These are phyloP conservation scores for Pyrenochaeta sp. DNA, from an alignment of 2,329 filamentous ascomycete species.

Conservation along the genomic window DNA sequence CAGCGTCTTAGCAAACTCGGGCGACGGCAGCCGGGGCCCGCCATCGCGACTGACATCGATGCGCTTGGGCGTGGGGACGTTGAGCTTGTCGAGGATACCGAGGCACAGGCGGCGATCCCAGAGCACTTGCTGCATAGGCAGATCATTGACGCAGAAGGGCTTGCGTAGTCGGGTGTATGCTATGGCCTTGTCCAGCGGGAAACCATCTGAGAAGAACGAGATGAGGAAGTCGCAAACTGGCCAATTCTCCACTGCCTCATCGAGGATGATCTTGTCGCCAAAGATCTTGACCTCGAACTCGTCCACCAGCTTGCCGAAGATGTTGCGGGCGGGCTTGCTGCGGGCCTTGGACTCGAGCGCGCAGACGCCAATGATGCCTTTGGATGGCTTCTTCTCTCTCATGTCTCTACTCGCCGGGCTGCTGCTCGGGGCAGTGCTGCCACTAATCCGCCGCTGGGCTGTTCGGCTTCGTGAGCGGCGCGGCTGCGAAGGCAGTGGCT, in stretches of 20 bases:
- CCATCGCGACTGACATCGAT: slow-evolving; percentile 94
- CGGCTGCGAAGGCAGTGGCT: slow-evolving; percentile 18
- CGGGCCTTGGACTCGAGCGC: slow-evolving; percentile 94
- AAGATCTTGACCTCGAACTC: slow-evolving; percentile 98
- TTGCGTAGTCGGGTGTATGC: slow-evolving; percentile 92
- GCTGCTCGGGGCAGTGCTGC: slow-evolving; percentile 82
- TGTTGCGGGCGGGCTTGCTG: slow-evolving; percentile 96
- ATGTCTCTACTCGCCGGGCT: slow-evolving; percentile 73
- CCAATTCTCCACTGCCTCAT: slow-evolving; percentile 97
- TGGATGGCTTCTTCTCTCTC: slow-evolving; percentile 61
- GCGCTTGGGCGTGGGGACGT: slow-evolving; percentile 86
- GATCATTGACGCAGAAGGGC: slow-evolving; percentile 96
- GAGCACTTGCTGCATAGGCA: slow-evolving; percentile 95
- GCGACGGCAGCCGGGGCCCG: slow-evolving; percentile 78
- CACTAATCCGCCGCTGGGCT: slow-evolving; percentile 80
- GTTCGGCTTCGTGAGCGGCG: slow-evolving; percentile 51
- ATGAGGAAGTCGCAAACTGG: slow-evolving; percentile 96
- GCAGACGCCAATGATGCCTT: slow-evolving; percentile 86
- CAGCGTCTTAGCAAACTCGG: slow-evolving; percentile 82
- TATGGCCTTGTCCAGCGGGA: slow-evolving; percentile 95
- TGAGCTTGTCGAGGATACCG: slow-evolving; percentile 84
- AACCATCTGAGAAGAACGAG: slow-evolving; percentile 97
- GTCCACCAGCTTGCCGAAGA: slow-evolving; percentile 88
- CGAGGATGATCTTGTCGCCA: slow-evolving; percentile 97
- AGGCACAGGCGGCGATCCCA: slow-evolving; percentile 96